A percentile compares a stretch with the other conserved stretches of the same genome.
phyloP scores from a whole-genome alignment of 1,284 basidiomycete species.

The Ganoderma lucidum region DNA sequence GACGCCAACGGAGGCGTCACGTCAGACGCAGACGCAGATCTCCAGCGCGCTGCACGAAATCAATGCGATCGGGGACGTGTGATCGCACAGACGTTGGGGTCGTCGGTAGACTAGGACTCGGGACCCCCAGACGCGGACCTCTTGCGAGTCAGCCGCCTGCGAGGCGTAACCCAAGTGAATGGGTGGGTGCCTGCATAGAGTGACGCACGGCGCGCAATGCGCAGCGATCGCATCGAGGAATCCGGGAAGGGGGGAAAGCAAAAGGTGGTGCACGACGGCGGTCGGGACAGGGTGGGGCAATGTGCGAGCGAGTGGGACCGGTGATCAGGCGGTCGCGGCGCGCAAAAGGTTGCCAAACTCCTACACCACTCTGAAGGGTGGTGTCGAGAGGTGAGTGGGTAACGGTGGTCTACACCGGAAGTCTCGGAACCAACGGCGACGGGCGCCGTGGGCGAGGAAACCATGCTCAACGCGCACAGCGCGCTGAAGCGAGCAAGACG shows the following conservation, averaged over 20 bases:
- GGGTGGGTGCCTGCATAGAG: neutral
- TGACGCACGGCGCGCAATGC: neutral
- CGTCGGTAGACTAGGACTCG: neutral
- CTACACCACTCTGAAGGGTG: neutral
- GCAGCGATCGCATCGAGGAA: neutral
- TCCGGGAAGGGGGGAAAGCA: neutral
- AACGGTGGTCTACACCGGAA: neutral
- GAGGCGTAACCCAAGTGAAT: neutral
- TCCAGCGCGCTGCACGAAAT: slow-evolving; percentile 5
- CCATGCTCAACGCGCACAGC: neutral
- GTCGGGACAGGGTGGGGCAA: neutral
- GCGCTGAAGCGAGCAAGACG: neutral
- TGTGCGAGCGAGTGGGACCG: neutral
- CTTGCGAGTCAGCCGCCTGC: neutral
- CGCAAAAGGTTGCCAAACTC: neutral
- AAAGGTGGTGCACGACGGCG: neutral
- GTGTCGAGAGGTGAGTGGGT: neutral
- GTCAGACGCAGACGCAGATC: slow-evolving; percentile 5
- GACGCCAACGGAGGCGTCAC: neutral
- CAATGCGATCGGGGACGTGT: neutral
- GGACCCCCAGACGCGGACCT: neutral
- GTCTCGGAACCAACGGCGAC: neutral
- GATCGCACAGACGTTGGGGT: neutral
- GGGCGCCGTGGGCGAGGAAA: neutral
- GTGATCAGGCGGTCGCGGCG: slow-evolving; percentile 5